Evolutionary conservation across 768 basidiomycete genomes (phyloP), one percentile per base, ranked within the genome.

Genomic region (Lactifluus echinatus): DNA sequence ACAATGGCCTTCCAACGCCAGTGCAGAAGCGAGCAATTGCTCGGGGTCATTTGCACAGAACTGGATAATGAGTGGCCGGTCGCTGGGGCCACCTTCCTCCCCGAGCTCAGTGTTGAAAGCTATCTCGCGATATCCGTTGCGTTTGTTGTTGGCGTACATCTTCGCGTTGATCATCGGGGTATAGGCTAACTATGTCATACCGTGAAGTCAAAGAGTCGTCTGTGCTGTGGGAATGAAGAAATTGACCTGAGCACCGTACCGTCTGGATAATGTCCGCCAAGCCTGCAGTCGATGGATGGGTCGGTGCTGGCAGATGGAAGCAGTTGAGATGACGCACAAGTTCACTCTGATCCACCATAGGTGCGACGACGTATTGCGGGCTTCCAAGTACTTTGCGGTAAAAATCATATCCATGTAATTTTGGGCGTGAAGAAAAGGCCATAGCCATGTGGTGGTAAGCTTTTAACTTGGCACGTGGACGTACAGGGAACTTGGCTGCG

Each of bases 161-260:
- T 89, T 93, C 58, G 93, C 91, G 61, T 95, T 91, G 65, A 99
- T 96, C 96, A 99, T 99, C 17, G 96, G 96, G 0, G 94, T 93
- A 67, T 96, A 98, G n/a, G 82, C 79, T 21, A 97, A 78, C 82
- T 93, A 44, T 17, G 33, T 11, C 60, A 12, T 11, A 44, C 63
- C 67, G 33, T 58, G 49, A 59, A 60, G 34, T 8, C 51, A 51
- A 55, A 40, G 60, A 29, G 17, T 26, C 33, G 12, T 37, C 8
- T 21, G 54, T 36, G 53, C 33, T 26, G n/a, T n/a, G n/a, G n/a
- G n/a, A 19, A 11, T 40, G 57, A 21, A 62, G 50, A 40, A 12
- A 67, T 75, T 64, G 55, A 88, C 89, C 71, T 92, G 82, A 29
- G 85, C 87, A 28, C 90, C 90, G 66, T 93, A 89, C 56, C 83